Evolutionary conservation across 1,284 basidiomycete genomes (phyloP).

Genomic region (Cryptococcus floricola): DNA sequence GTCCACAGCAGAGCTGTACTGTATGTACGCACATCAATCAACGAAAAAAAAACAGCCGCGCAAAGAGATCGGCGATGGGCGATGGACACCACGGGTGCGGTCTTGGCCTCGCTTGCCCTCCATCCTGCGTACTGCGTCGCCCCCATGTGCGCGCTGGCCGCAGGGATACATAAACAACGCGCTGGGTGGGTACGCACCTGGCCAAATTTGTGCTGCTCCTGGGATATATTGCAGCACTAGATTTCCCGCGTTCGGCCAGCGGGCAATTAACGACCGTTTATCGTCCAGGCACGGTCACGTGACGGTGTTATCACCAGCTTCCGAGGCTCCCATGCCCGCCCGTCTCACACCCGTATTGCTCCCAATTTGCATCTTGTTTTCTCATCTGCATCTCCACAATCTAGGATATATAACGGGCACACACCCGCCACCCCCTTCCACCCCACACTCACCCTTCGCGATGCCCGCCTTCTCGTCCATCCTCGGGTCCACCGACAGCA

Average conservation of each 20-base stretch:
- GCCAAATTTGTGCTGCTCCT: neutral
- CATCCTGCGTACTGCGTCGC: no score
- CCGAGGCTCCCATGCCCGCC: neutral
- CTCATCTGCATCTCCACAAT: neutral
- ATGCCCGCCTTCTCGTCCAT: slow-evolving; percentile 7
- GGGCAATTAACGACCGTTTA: neutral
- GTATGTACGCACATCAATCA: no score
- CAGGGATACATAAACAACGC: neutral
- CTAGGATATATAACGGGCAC: neutral
- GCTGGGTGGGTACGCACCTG: neutral
- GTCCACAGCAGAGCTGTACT: no score
- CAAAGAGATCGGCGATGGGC: neutral
- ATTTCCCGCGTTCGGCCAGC: neutral
- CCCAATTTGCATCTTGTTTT: neutral
- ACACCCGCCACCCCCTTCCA: no score
- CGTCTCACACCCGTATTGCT: neutral
- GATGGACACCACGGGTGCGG: slow-evolving; percentile 49
- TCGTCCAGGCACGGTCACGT: neutral
- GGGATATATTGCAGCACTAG: neutral
- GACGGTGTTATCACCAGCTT: no score
- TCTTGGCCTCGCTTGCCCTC: slow-evolving; percentile 40
- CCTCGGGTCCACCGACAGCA: slow-evolving; percentile 3
- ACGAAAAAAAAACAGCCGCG: neutral
- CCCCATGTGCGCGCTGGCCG: no score
- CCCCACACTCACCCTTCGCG: neutral